Conservation (phyloP, 2,329 filamentous ascomycete genomes). For the Amauroascus niger region DNA sequence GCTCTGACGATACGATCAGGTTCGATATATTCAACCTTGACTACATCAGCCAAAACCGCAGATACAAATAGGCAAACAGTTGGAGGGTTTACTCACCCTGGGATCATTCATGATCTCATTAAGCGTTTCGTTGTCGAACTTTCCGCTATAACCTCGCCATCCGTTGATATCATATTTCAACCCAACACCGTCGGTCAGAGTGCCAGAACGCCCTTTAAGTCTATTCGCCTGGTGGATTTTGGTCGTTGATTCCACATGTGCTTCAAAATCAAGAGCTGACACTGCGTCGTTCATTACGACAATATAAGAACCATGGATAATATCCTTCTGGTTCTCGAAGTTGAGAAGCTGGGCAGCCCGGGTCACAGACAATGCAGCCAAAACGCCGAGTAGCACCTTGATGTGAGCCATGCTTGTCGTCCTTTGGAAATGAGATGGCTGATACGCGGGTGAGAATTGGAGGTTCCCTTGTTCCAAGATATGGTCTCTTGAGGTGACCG, state of each 20-base stretch:
- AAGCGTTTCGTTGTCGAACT: constrained; percentile 14
- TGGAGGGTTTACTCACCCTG: constrained; percentile 13
- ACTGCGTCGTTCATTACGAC: constrained; percentile 15
- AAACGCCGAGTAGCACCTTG: constrained; percentile 3
- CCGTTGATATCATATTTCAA: constrained; percentile 12
- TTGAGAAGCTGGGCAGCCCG: constrained; percentile 9
- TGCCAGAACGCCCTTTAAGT: neutral
- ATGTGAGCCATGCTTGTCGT: constrained; percentile 11
- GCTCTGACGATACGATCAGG: neutral
- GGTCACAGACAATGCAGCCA: constrained; percentile 7
- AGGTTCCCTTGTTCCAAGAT: neutral
- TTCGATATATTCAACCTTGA: constrained; percentile 14
- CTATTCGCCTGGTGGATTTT: constrained; percentile 5
- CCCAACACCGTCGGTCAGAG: constrained; percentile 9
- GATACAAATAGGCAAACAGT: constrained; percentile 9
- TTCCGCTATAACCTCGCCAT: constrained; percentile 14
- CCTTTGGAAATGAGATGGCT: neutral
- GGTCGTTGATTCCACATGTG: constrained; percentile 9
- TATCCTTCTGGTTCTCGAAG: constrained; percentile 1
- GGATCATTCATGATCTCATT: constrained; percentile 7
- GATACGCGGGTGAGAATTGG: neutral
- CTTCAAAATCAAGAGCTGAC: constrained; percentile 10
- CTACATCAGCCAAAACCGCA: neutral
- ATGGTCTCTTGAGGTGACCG: neutral
- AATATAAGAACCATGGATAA: constrained; percentile 12